A percentile compares a stretch with the other conserved stretches of the same genome.
phyloP scores from a whole-genome alignment of 1,139 yeast genomes.

The Petasospora fabianii region DNA sequence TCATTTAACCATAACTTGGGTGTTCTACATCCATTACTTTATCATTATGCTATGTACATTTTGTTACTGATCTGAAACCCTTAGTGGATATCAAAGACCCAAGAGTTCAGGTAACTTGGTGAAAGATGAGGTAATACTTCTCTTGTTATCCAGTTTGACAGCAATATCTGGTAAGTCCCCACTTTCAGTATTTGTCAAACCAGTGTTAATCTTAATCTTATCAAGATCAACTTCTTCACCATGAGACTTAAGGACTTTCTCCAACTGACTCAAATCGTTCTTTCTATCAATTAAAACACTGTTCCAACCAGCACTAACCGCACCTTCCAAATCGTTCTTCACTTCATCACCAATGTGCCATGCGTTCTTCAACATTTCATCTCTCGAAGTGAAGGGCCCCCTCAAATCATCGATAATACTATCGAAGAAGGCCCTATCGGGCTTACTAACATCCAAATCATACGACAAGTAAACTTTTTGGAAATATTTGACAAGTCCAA shows the following conservation, averaged over 20 bases:
- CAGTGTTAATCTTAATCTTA: constrained; percentile 16
- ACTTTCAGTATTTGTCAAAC: constrained; percentile 3
- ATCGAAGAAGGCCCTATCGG: constrained; percentile 45
- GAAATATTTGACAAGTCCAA: constrained; percentile 42
- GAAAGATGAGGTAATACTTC: constrained; percentile 10
- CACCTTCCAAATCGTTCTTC: constrained; percentile 50
- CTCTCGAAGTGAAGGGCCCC: constrained; percentile 11
- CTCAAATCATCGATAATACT: constrained; percentile 32
- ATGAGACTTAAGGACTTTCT: too few relatives aligned
- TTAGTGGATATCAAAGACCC: constrained; percentile 11
- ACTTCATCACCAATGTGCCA: constrained; percentile 72
- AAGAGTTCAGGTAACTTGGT: constrained; percentile 8
- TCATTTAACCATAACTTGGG: too few relatives aligned
- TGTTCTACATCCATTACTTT: not conserved
- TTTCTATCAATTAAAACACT: constrained; percentile 51
- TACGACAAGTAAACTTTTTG: constrained; percentile 47
- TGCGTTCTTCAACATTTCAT: constrained; percentile 25
- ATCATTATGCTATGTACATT: not conserved
- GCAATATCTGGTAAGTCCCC: not conserved
- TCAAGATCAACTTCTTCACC: constrained; percentile 12
- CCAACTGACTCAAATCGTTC: constrained; percentile 11
- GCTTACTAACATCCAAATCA: constrained; percentile 51
- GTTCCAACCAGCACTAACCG: constrained; percentile 57
- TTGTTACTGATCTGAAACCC: too few relatives aligned
- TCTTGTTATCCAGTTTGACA: constrained; percentile 13